A percentile compares a stretch with the other conserved stretches of the same genome.
Evolutionary conservation across 768 basidiomycete genomes (phyloP).

Genomic region (Mycena vulgaris): DNA sequence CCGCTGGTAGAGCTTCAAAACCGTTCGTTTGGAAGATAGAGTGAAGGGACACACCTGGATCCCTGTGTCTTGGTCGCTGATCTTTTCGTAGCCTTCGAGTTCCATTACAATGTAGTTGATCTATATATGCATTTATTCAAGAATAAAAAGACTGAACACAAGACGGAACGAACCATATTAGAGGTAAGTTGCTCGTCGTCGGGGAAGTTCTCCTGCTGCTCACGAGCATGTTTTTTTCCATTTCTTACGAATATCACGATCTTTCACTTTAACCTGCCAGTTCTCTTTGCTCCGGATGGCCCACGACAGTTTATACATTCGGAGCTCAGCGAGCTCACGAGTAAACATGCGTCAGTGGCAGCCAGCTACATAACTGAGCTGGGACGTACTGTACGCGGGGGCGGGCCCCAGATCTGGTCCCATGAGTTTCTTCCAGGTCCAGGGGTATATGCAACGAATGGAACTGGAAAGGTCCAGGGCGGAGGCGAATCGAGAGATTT

Average conservation of each 20-base stretch:
- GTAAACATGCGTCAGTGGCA: not conserved
- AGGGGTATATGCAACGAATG: not conserved
- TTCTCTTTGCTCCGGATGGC: constrained; percentile 29
- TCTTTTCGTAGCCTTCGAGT: not conserved
- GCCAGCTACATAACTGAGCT: no score
- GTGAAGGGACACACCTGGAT: not conserved
- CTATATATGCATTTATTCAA: not conserved
- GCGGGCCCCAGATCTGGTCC: constrained; percentile 3
- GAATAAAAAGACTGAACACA: not conserved
- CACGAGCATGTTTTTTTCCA: constrained; percentile 13
- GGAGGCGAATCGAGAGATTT: not conserved
- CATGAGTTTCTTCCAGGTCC: no score
- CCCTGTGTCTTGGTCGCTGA: not conserved
- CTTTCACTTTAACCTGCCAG: constrained; percentile 22
- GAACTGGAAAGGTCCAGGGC: not conserved
- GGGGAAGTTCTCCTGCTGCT: not conserved
- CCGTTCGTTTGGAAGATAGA: not conserved
- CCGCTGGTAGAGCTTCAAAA: constrained; percentile 3
- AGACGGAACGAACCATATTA: not conserved
- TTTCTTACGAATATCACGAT: constrained; percentile 25
- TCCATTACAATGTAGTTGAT: not conserved
- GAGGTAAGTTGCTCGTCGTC: constrained; percentile 8
- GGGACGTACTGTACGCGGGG: not conserved
- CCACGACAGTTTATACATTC: constrained; percentile 31
- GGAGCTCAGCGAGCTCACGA: constrained; percentile 22